Conservation (phyloP, 208 protist species). For the Leishmania mexicana region DNA sequence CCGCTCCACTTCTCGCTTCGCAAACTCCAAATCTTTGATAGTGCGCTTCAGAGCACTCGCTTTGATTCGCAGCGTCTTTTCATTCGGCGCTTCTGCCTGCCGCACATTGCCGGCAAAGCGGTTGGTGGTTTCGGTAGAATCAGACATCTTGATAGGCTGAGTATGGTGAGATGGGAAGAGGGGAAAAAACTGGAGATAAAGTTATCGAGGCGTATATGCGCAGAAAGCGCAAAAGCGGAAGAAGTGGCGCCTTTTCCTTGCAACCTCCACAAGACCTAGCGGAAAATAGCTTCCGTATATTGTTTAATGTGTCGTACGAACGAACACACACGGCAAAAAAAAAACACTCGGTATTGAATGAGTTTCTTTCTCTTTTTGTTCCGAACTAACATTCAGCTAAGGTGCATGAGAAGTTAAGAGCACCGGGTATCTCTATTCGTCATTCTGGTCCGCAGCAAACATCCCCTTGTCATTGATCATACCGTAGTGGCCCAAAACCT, state of each 20-base stretch:
- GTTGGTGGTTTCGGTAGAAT: conserved; percentile 19
- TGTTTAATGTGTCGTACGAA: background rate
- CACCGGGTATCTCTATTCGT: conserved; percentile 40
- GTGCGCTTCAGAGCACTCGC: conserved; percentile 61
- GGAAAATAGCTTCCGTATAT: background rate
- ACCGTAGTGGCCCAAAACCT: conserved; percentile 75
- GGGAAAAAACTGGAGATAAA: background rate
- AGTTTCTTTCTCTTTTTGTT: conserved; percentile 2
- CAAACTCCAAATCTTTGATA: conserved; percentile 74
- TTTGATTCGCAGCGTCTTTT: conserved; percentile 66
- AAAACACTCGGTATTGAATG: background rate
- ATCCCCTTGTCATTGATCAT: conserved; percentile 92
- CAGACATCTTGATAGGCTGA: conserved; percentile 40
- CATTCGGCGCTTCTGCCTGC: conserved; percentile 44
- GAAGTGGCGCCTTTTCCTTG: background rate
- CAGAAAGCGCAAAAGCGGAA: conserved; percentile 18
- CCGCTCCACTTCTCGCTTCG: conserved; percentile 58
- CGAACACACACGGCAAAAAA: background rate
- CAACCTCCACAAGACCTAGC: background rate
- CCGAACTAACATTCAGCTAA: background rate
- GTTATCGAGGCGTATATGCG: background rate
- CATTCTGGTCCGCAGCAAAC: conserved; percentile 84
- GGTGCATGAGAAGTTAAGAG: background rate
- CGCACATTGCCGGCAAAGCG: conserved; percentile 54
- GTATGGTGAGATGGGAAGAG: background rate